phyloP scores from a whole-genome alignment of 2,329 filamentous ascomycete genomes.

The Pseudogymnoascus sp. region DNA sequence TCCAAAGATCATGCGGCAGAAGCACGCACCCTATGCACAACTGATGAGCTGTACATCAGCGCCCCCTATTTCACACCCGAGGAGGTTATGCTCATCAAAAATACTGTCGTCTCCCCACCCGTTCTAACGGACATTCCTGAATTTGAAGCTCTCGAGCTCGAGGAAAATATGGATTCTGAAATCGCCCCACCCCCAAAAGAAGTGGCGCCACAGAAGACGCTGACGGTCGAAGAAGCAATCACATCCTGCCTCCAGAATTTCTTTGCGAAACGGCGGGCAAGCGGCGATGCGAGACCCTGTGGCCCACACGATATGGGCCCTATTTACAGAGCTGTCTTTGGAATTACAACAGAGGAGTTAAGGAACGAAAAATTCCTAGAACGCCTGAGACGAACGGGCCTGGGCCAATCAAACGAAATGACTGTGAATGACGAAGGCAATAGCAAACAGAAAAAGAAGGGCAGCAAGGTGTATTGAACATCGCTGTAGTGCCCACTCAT shows the following conservation, averaged over 20 bases:
- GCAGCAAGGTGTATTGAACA: constrained; percentile 2
- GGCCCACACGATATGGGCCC: constrained; percentile 24
- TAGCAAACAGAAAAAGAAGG: constrained; percentile 13
- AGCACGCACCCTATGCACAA: constrained; percentile 16
- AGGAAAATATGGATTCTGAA: constrained; percentile 5
- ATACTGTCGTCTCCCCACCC: constrained; percentile 12
- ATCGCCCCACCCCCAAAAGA: background rate
- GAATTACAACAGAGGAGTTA: constrained; percentile 15
- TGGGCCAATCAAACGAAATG: constrained; percentile 10
- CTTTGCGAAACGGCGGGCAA: constrained; percentile 23
- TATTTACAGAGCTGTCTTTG: constrained; percentile 17
- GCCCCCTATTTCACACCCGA: constrained; percentile 21
- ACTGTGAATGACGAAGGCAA: background rate
- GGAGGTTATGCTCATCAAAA: constrained; percentile 18
- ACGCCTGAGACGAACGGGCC: constrained; percentile 15
- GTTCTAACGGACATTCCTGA: constrained; percentile 12
- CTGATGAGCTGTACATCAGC: constrained; percentile 24
- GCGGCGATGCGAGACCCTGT: constrained; percentile 23
- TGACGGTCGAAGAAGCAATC: constrained; percentile 20
- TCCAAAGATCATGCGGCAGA: constrained; percentile 14
- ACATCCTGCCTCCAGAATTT: constrained; percentile 19
- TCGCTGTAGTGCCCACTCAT: background rate
- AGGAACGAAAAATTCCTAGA: constrained; percentile 16
- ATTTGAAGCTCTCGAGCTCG: constrained; percentile 5
- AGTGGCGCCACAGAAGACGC: constrained; percentile 11